phyloP scores from a whole-genome alignment of 2,329 filamentous ascomycete species.

The Aspergillus sp. region DNA sequence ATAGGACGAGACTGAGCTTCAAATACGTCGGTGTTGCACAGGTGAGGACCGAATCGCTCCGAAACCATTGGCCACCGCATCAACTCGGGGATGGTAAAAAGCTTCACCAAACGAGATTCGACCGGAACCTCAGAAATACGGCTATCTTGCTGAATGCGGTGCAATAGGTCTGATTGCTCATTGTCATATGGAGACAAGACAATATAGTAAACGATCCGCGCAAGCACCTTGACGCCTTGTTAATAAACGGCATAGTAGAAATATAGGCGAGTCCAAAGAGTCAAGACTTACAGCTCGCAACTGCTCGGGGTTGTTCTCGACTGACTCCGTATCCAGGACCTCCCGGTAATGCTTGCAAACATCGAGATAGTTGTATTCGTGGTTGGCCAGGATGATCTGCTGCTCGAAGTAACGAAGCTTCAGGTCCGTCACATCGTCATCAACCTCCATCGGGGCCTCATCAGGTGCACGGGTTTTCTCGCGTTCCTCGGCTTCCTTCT shows the following conservation, averaged over 20 bases:
- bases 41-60: slow-evolving; percentile 77
- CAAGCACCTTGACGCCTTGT: slow-evolving; percentile 58
- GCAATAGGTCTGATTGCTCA: slow-evolving; percentile 93
- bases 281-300: slow-evolving; percentile 63
- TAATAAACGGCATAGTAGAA: slow-evolving; percentile 1
- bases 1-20: slow-evolving; percentile 55
- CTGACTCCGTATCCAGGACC: slow-evolving; percentile 89
- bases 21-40: slow-evolving; percentile 86
- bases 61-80: slow-evolving; percentile 98
- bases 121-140: slow-evolving; percentile 69
- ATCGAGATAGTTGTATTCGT: slow-evolving; percentile 94
- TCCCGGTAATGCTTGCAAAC: slow-evolving; percentile 98
- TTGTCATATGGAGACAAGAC: slow-evolving; percentile 96
- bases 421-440: slow-evolving; percentile 89
- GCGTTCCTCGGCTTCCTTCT: slow-evolving; percentile 68
- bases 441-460: slow-evolving; percentile 63
- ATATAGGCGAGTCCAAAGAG: background rate
- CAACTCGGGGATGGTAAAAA: slow-evolving; percentile 90
- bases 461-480: slow-evolving; percentile 73
- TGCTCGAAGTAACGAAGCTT: slow-evolving; percentile 97
- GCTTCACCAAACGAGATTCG: slow-evolving; percentile 79
- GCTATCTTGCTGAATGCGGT: slow-evolving; percentile 79
- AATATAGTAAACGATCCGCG: slow-evolving; percentile 95
- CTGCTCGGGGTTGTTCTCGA: slow-evolving; percentile 80
- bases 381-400: slow-evolving; percentile 90